phyloP scores from a whole-genome alignment of 371 early-diverging fungal genomes.

The Entomophthora muscae region DNA sequence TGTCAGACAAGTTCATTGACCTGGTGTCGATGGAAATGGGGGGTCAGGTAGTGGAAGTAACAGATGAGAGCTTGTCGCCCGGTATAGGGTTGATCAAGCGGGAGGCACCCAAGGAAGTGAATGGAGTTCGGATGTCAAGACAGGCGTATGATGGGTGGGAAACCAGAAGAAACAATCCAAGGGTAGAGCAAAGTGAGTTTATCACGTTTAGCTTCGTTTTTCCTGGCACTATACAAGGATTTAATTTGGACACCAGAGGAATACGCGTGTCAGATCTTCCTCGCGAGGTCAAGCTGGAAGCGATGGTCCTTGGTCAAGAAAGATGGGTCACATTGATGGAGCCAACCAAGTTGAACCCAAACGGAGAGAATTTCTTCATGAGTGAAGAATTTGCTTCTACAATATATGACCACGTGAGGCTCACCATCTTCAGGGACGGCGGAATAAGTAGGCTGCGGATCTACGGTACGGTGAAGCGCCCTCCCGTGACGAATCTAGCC shows the following conservation, averaged over 20 bases:
- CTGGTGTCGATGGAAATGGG: neutral
- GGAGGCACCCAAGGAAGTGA: neutral
- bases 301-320: neutral
- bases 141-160: neutral
- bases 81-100: neutral
- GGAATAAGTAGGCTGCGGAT: neutral
- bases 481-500: neutral
- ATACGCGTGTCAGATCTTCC: neutral
- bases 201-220: neutral
- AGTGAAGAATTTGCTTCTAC: neutral
- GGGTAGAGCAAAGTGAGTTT: neutral
- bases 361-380: neutral
- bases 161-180: neutral
- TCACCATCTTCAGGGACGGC: neutral
- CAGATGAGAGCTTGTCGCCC: neutral
- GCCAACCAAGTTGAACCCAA: neutral
- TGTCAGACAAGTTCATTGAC: neutral
- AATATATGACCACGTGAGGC: neutral
- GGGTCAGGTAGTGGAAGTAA: neutral
- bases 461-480: neutral
- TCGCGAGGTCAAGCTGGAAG: neutral
- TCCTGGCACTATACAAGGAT: neutral
- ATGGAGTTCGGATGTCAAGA: neutral
- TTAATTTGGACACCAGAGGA: neutral
- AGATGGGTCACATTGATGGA: neutral